phyloP scores from a whole-genome alignment of 345 rosid genomes.

The Pistacia integerrima region DNA sequence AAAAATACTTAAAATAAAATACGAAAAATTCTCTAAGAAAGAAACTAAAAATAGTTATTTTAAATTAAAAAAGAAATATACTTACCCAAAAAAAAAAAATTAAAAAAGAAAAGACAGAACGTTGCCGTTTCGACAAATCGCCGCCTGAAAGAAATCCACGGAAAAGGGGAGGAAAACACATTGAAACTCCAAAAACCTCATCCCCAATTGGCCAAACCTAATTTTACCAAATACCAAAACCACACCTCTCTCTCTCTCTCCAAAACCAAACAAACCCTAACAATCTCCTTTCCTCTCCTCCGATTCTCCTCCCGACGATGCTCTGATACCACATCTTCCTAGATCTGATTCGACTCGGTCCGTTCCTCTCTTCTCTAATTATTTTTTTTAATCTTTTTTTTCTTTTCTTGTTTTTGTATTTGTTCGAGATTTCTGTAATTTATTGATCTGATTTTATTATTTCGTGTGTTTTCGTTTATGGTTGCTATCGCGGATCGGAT shows the following conservation, averaged over 20 bases:
- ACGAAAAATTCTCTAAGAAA: too few relatives aligned
- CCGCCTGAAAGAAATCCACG: slow-evolving; percentile 18
- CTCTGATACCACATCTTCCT: slow-evolving; percentile 21
- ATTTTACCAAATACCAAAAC: slow-evolving; percentile 12
- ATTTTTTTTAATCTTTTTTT: not conserved
- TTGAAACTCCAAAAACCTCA: slow-evolving; percentile 37
- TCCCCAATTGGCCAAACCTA: slow-evolving; percentile 21
- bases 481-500: not conserved
- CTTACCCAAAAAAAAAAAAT: too few relatives aligned
- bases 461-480: not conserved
- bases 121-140: slow-evolving; percentile 22
- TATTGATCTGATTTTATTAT: slow-evolving; percentile 3
- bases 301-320: slow-evolving; percentile 16
- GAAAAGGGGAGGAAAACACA: slow-evolving; percentile 20
- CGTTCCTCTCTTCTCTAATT: not conserved
- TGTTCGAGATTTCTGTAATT: not conserved
- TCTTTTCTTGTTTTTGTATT: not conserved
- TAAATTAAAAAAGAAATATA: too few relatives aligned
- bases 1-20: too few relatives aligned
- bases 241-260: slow-evolving; percentile 2
- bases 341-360: slow-evolving; percentile 36
- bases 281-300: not conserved
- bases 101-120: not conserved
- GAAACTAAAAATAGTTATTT: too few relatives aligned
- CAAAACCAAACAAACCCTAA: slow-evolving; percentile 34